Base-by-base conservation (phyloP, 495 filamentous ascomycete genomes). In the Penicillium pulvis region DNA sequence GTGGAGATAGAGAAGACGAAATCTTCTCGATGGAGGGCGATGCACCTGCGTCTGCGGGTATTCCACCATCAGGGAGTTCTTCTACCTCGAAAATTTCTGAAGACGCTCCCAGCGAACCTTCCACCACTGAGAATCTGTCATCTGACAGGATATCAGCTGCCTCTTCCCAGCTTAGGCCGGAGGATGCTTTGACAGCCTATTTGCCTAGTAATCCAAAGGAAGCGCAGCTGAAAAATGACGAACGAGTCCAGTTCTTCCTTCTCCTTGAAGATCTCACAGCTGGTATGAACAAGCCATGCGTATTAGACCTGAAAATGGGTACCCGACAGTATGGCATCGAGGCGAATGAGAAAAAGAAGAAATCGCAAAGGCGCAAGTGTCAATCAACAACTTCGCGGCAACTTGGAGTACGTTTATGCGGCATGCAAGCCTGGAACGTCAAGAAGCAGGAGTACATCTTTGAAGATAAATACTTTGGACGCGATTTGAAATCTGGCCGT, bases 281-380 rank as follows among this genome's bases (percentile, higher is more conserved):
- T 6, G 94, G 94, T 35, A 97, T 98, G 93, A 90, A 90, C 67
- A 87, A 89, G 33, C 94, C 94, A 12, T 98, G 94, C 73, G 94
- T 97, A 42, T 87, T 98, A 64, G 94, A 98, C 72, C 79, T 98
- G 58, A 98, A 98, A 72, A 98, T 98, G 94, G 94, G 94, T 11
- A 98, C 94, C n/a, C 86, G 94, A 4, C 94, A 98, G 70, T 97
- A 97, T 72, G 94, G 94, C 14, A 83, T 97, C n/a, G 93, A 97
- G 58, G 94, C 94, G 9, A 84, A 81, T 50, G 87, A 93, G 42
- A 93, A 94, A 75, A 98, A 98, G 70, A 90, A 91, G 56, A 87
- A 90, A 55, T 97, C 94, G 0, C 94, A 98, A 71, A 85, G 90
- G 48, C 87, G 87, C 52, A 98, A 98, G 71, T 97, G 93, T 69